Percentiles rank a stretch among this genome's conserved stretches.
These are phyloP conservation scores for Seminavis robusta DNA, from an alignment of 108 stramenopile species.

Conservation along the genomic window DNA sequence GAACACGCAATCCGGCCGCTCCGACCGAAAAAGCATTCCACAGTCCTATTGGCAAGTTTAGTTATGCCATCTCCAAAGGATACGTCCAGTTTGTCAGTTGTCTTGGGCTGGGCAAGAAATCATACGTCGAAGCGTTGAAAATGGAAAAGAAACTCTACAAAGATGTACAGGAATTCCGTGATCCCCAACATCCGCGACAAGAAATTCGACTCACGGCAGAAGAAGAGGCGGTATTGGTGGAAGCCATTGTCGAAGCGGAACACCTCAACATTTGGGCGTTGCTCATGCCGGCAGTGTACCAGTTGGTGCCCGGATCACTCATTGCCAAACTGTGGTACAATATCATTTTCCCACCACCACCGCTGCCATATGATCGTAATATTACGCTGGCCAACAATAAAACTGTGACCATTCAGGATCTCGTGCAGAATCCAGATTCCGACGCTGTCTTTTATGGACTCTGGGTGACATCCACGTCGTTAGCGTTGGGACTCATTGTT, in stretches of 20 bases:
- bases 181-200: conserved; percentile 14
- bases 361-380: neutral
- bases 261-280: conserved; percentile 32
- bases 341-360: conserved; percentile 22
- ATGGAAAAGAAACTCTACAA: conserved; percentile 15
- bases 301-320: conserved; percentile 46
- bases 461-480: too few species aligned
- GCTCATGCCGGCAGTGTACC: conserved; percentile 51
- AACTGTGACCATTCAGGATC: too few species aligned
- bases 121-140: conserved; percentile 5
- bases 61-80: neutral
- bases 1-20: too few species aligned
- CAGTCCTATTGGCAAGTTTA: conserved; percentile 12
- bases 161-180: conserved; percentile 7
- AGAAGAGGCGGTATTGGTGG: conserved; percentile 33
- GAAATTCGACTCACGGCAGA: conserved; percentile 13
- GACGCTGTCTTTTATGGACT: too few species aligned
- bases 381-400: too few species aligned
- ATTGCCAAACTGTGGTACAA: conserved; percentile 47
- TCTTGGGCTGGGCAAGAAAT: conserved; percentile 22
- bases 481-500: too few species aligned
- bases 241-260: conserved; percentile 27
- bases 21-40: neutral
- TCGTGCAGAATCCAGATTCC: too few species aligned
- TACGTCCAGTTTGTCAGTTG: conserved; percentile 3